phyloP scores from a whole-genome alignment of 2,329 filamentous ascomycete genomes.

The Cercospora citrullina region DNA sequence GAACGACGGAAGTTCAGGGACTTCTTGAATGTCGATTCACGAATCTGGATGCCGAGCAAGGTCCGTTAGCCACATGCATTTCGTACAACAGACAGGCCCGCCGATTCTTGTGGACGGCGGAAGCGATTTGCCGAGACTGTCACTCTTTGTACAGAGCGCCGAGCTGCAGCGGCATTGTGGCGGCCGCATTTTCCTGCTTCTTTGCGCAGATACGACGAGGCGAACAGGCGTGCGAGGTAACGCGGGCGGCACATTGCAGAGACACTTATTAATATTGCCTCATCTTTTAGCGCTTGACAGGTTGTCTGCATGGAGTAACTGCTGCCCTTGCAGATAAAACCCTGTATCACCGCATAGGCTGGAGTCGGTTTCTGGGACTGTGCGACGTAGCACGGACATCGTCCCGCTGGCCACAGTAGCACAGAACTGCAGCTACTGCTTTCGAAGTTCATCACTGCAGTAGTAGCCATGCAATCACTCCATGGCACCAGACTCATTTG shows the following conservation, averaged over 20 bases:
- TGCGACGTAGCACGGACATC: constrained; percentile 8
- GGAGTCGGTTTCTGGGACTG: constrained; percentile 4
- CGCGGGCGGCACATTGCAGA: constrained; percentile 10
- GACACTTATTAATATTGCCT: constrained; percentile 3
- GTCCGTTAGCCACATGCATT: constrained; percentile 18
- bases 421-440: constrained; percentile 10
- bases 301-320: constrained; percentile 7
- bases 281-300: constrained; percentile 18
- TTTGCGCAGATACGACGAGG: not conserved
- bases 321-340: constrained; percentile 10
- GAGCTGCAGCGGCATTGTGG: constrained; percentile 12
- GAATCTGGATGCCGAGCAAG: constrained; percentile 16
- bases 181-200: constrained; percentile 7
- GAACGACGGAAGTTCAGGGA: constrained; percentile 8
- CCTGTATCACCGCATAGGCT: not conserved
- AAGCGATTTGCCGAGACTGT: constrained; percentile 17
- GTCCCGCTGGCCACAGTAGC: not conserved
- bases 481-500: not conserved
- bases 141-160: constrained; percentile 12
- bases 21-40: constrained; percentile 8
- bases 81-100: constrained; percentile 6
- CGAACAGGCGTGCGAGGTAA: not conserved
- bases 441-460: constrained; percentile 8
- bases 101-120: constrained; percentile 5
- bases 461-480: not conserved